Conservation (phyloP, 768 basidiomycete species). For the Pisolithus tinctorius region DNA sequence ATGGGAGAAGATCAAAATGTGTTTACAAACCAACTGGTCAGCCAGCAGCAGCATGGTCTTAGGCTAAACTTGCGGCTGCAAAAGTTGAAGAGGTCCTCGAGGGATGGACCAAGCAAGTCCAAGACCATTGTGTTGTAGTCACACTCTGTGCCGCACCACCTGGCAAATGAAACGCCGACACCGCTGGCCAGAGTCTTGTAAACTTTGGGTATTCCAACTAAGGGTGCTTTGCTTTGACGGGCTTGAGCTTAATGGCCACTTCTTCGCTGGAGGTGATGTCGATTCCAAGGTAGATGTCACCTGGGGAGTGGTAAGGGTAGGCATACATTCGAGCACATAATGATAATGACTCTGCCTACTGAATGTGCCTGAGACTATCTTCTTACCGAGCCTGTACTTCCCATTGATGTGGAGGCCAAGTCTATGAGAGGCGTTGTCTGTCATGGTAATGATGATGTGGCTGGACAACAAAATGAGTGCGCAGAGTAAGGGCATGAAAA, state of each 20-base stretch:
- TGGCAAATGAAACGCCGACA: conserved; percentile 96
- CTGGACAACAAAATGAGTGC: too few relatives aligned
- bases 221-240: too few relatives aligned
- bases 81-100: conserved; percentile 90
- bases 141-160: conserved; percentile 94
- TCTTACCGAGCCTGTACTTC: conserved; percentile 97
- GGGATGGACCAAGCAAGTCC: conserved; percentile 88
- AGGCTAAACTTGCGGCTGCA: conserved; percentile 93
- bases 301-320: too few relatives aligned
- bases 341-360: conserved; percentile 62
- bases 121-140: conserved; percentile 99
- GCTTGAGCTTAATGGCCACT: too few relatives aligned
- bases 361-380: conserved; percentile 98
- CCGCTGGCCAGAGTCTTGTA: conserved; percentile 99
- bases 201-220: conserved; percentile 86
- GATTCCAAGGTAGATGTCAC: too few relatives aligned
- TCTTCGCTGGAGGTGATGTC: too few relatives aligned
- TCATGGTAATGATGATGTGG: too few relatives aligned
- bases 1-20: conserved; percentile 31
- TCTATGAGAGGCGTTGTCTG: too few relatives aligned
- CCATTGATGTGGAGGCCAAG: conserved; percentile 70
- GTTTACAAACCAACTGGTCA: conserved; percentile 32
- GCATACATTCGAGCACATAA: background rate
- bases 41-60: conserved; percentile 81
- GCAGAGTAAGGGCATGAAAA: too few relatives aligned